Conservation (phyloP, 495 filamentous ascomycete species). For the Aspergillus cavernicola region DNA sequence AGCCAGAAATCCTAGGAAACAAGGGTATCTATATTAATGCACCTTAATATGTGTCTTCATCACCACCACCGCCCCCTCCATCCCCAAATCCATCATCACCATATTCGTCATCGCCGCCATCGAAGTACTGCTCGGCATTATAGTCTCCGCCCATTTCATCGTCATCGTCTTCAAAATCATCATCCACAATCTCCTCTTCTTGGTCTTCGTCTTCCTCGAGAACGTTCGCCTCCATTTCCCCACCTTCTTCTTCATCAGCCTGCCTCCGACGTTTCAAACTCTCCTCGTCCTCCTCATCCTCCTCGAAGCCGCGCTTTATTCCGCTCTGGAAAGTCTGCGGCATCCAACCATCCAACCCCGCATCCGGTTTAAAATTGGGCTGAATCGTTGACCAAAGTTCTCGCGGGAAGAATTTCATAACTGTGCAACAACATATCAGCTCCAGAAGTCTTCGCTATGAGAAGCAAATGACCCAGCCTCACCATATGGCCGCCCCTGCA, state of each 20-base stretch:
- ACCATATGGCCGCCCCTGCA: conserved; percentile 51
- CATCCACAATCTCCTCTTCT: conserved; percentile 53
- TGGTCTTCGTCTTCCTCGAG: conserved; percentile 45
- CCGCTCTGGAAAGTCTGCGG: conserved; percentile 18
- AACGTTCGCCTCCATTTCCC: conserved; percentile 27
- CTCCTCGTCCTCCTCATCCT: conserved; percentile 42
- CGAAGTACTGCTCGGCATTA: conserved; percentile 65
- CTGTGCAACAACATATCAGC: conserved; percentile 24
- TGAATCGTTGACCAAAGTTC: conserved; percentile 53
- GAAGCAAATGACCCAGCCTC: conserved; percentile 14
- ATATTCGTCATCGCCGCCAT: conserved; percentile 57
- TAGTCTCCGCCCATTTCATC: conserved; percentile 58
- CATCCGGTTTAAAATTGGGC: conserved; percentile 40
- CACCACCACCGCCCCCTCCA: conserved; percentile 47
- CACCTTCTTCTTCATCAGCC: conserved; percentile 37
- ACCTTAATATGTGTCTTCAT: conserved; percentile 46
- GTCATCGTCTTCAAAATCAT: conserved; percentile 55
- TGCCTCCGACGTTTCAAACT: conserved; percentile 25
- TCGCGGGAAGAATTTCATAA: conserved; percentile 53
- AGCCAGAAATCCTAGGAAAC: conserved; percentile 1
- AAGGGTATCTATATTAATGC: conserved; percentile 35
- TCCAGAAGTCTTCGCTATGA: background rate
- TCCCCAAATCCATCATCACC: conserved; percentile 48
- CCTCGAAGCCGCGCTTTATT: conserved; percentile 43
- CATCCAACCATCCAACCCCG: conserved; percentile 30